Base-by-base conservation (phyloP, 2,329 filamentous ascomycete genomes). In the Ophidiomyces ophidiicola region DNA sequence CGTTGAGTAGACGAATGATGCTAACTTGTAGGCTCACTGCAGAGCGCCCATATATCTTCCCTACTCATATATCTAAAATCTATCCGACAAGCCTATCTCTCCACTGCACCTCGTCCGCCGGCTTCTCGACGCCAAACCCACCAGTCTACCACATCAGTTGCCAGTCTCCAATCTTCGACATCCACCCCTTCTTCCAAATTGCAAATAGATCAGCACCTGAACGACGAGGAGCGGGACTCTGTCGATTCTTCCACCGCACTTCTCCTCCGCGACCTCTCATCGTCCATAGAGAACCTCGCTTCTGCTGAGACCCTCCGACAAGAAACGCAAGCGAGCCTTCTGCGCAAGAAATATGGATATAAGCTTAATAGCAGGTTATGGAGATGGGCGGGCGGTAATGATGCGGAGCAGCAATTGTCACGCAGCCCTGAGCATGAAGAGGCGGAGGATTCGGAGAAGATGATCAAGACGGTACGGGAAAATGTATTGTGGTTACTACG, bases 71-170 rank as follows among this genome's bases (percentile, higher is more conserved):
- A 94, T 53, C 78, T 98, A 14, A 77, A 76, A 55, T 76, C 78
- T 44, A 85, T 94, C 53, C 82, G 88, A 44, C 83, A 86, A 51
- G 78, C 86, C 43, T 98, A 98, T 64, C 82, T 98, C 36, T 90
- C 87, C 21, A 86, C 81, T 15, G 76, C 80, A 4, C 72, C 74
- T 46, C 74, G 79, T 15, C 74, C 77, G 47, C 63, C 70, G 55
- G 61, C 69, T 52, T 61, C 61, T 44, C 52, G 55, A 44, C 46
- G 51, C 43, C 39, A 43, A 35, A 29, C 48, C 47, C 25, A 41
- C 43, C 36, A 45, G 46, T 20, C 47, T 48, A 32, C 53, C 54
- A 34, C 68, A 74, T 46, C 66, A 68, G 48, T 41, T 49, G 48
- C 48, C 43, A 43, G 45, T 33, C 48, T 48, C 42, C 51, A 41